Evolutionary conservation across 306 rosid species (phyloP).

Genomic region (Corylus americana): DNA sequence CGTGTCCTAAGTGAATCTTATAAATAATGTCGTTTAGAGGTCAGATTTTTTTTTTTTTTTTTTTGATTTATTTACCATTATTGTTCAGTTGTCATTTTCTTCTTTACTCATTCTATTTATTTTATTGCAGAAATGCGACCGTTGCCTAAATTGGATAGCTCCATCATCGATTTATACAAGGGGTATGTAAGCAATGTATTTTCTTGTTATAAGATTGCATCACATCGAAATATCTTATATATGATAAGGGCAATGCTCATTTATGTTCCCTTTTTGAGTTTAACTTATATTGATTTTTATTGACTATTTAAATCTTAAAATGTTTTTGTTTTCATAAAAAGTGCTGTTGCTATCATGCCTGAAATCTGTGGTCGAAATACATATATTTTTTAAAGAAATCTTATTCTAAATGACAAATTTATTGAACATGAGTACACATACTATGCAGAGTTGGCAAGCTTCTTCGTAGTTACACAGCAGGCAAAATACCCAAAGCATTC

Average conservation of each 20-base stretch:
- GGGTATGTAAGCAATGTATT: constrained; percentile 43
- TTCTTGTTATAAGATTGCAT: constrained; percentile 8
- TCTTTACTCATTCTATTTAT: constrained; percentile 14
- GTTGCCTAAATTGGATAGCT: constrained; percentile 61
- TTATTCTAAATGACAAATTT: background rate
- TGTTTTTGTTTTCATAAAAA: constrained; percentile 11
- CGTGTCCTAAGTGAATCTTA: background rate
- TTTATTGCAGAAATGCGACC: constrained; percentile 62
- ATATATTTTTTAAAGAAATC: background rate
- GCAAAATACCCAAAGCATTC: constrained; percentile 78
- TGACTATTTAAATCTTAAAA: constrained; percentile 4
- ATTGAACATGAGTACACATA: background rate
- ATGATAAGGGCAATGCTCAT: background rate
- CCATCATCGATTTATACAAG: constrained; percentile 68
- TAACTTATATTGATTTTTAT: background rate
- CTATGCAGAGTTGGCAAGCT: constrained; percentile 61
- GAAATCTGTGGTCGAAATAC: background rate
- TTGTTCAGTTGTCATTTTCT: constrained; percentile 3
- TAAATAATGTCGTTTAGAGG: background rate
- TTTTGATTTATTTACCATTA: background rate
- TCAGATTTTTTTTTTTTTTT: background rate
- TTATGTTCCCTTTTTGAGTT: constrained; percentile 6
- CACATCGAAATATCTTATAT: background rate
- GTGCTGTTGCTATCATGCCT: background rate
- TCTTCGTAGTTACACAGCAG: constrained; percentile 67